These are phyloP conservation scores for Colletotrichum sp. DNA, from an alignment of 2,329 filamentous ascomycete genomes.

Conservation along the genomic window DNA sequence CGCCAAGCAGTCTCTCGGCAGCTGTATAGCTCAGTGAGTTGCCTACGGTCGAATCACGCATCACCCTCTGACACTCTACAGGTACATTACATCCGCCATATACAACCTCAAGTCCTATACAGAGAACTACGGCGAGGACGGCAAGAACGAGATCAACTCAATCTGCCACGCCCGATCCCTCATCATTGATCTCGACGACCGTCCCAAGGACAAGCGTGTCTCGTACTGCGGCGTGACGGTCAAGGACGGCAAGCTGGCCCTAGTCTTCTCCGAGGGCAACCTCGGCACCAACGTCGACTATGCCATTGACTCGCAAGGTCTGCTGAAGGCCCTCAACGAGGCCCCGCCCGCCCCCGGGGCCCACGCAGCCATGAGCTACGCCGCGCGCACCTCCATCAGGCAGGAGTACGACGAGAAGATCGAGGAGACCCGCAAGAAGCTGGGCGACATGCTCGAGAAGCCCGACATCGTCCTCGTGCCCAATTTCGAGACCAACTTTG, in stretches of 20 bases:
- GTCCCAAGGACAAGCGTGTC: slow-evolving; percentile 39
- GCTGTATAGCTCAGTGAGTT: slow-evolving; percentile 47
- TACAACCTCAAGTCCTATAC: slow-evolving; percentile 44
- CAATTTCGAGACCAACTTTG: slow-evolving; percentile 50
- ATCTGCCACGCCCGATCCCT: slow-evolving; percentile 48
- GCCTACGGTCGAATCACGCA: background rate
- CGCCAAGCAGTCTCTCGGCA: slow-evolving; percentile 46
- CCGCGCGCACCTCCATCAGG: slow-evolving; percentile 47
- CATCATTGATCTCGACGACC: slow-evolving; percentile 51
- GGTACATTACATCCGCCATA: slow-evolving; percentile 49
- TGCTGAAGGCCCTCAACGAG: slow-evolving; percentile 51
- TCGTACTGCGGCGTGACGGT: slow-evolving; percentile 51
- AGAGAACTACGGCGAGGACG: slow-evolving; percentile 39
- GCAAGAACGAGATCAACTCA: slow-evolving; percentile 52
- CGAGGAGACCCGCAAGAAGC: slow-evolving; percentile 40
- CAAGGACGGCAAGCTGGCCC: slow-evolving; percentile 43
- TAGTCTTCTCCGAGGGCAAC: slow-evolving; percentile 48
- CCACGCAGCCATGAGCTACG: slow-evolving; percentile 42
- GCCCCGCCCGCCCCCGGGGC: slow-evolving; percentile 36
- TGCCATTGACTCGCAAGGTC: slow-evolving; percentile 37
- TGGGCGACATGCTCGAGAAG: slow-evolving; percentile 38
- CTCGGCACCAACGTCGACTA: slow-evolving; percentile 52
- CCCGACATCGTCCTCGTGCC: slow-evolving; percentile 50
- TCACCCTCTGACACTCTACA: slow-evolving; percentile 24
- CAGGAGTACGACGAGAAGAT: slow-evolving; percentile 49